Conservation (phyloP, 148 eudicot species). For the Cornus suecica region DNA sequence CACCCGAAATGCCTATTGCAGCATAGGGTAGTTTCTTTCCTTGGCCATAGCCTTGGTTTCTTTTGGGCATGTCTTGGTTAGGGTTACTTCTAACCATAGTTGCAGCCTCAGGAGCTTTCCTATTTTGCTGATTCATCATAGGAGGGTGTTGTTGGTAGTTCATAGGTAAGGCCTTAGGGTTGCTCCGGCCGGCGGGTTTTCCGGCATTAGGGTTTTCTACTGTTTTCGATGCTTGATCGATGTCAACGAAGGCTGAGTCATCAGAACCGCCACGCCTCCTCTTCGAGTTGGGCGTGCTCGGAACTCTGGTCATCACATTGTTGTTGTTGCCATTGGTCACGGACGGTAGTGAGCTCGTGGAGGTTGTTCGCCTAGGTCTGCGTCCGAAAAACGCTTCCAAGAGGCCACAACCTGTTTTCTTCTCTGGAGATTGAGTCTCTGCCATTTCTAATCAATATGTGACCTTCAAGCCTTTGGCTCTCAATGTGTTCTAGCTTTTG, state of each 20-base stretch:
- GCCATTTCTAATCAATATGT: slow-evolving; percentile 28
- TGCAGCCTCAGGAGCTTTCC: neutral
- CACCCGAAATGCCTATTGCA: slow-evolving; percentile 59
- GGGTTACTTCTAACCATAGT: slow-evolving; percentile 10
- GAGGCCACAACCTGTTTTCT: slow-evolving; percentile 65
- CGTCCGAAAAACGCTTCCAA: slow-evolving; percentile 58
- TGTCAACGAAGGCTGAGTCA: slow-evolving; percentile 23
- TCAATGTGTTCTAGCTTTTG: neutral
- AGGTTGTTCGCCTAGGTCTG: slow-evolving; percentile 45
- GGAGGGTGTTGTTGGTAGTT: slow-evolving; percentile 21
- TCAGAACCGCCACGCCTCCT: slow-evolving; percentile 41
- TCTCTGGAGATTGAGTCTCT: slow-evolving; percentile 35
- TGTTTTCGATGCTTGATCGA: slow-evolving; percentile 20
- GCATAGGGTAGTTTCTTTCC: slow-evolving; percentile 42
- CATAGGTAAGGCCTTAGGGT: slow-evolving; percentile 26
- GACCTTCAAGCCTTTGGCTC: neutral
- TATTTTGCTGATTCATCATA: neutral
- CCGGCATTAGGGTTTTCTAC: slow-evolving; percentile 20
- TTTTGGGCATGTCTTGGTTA: no score
- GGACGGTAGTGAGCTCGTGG: slow-evolving; percentile 40
- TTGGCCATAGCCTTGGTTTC: slow-evolving; percentile 17
- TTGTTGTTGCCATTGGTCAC: slow-evolving; percentile 3
- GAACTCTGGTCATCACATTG: slow-evolving; percentile 12
- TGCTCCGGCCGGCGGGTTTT: slow-evolving; percentile 28
- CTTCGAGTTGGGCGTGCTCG: slow-evolving; percentile 31